Evolutionary conservation across 345 rosid genomes (phyloP).

Genomic region (Arabis hirsuta): DNA sequence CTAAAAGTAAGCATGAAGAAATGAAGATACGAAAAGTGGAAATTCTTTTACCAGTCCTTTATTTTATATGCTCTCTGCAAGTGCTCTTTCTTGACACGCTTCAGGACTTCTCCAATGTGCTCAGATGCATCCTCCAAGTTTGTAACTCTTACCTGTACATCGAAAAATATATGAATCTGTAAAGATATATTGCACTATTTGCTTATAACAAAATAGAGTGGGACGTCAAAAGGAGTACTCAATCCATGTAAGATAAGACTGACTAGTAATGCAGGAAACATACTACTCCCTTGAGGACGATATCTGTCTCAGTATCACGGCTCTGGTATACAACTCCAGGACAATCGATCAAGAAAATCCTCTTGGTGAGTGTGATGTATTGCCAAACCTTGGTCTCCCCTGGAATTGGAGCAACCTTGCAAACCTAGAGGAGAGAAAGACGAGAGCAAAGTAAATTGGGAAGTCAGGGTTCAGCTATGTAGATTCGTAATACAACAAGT

Average conservation of each 20-base stretch:
- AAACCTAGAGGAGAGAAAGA: slow-evolving; percentile 57
- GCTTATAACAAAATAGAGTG: not conserved
- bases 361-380: slow-evolving; percentile 89
- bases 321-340: slow-evolving; percentile 98
- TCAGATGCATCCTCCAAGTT: slow-evolving; percentile 88
- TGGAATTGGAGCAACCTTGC: slow-evolving; percentile 99
- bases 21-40: not conserved
- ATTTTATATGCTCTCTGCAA: slow-evolving; percentile 89
- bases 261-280: slow-evolving; percentile 29
- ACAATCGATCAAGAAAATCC: slow-evolving; percentile 93
- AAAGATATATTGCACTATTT: slow-evolving; percentile 1
- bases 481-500: too few relatives aligned
- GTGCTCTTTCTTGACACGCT: slow-evolving; percentile 88
- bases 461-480: not conserved
- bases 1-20: not conserved
- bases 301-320: slow-evolving; percentile 85
- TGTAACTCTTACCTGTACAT: slow-evolving; percentile 63
- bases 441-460: not conserved
- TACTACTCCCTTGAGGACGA: slow-evolving; percentile 97
- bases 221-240: not conserved
- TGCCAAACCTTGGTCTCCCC: slow-evolving; percentile 99
- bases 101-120: slow-evolving; percentile 88
- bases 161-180: not conserved
- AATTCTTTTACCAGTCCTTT: slow-evolving; percentile 62
- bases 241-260: not conserved